Percentiles rank a stretch among this genome's conserved stretches.
These are phyloP conservation scores for Russula compacta DNA, from an alignment of 768 basidiomycete genomes.

Conservation along the genomic window DNA sequence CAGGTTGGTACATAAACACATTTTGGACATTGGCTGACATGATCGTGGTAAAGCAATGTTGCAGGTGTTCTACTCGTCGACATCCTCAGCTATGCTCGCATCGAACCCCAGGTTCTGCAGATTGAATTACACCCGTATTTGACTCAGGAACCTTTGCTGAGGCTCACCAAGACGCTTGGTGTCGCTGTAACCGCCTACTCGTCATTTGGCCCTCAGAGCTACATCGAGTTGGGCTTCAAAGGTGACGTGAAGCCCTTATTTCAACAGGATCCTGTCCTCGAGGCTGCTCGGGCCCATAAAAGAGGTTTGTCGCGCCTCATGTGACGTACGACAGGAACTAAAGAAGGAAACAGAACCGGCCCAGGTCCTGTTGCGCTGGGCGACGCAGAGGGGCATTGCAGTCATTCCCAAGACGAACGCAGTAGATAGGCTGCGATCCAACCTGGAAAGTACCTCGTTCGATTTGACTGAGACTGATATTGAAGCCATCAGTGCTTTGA, in stretches of 20 bases:
- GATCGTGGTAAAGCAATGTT: constrained; percentile 48
- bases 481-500: constrained; percentile 46
- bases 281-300: constrained; percentile 39
- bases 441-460: constrained; percentile 39
- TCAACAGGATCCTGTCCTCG: constrained; percentile 35
- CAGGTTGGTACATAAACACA: constrained; percentile 34
- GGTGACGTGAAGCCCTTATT: constrained; percentile 41
- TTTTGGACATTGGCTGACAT: background rate
- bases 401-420: constrained; percentile 43
- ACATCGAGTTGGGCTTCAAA: constrained; percentile 59
- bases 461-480: constrained; percentile 52
- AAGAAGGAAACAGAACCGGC: constrained; percentile 26
- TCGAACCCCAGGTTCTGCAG: constrained; percentile 48
- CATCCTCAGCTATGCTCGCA: constrained; percentile 67
- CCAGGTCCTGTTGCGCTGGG: constrained; percentile 43
- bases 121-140: constrained; percentile 53
- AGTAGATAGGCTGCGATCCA: constrained; percentile 32
- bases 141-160: constrained; percentile 39
- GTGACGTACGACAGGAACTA: background rate
- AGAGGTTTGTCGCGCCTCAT: constrained; percentile 39
- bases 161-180: constrained; percentile 34
- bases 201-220: constrained; percentile 45
- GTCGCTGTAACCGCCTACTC: constrained; percentile 50
- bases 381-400: constrained; percentile 38
- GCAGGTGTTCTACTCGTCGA: constrained; percentile 65